Evolutionary conservation across 2,329 filamentous ascomycete species (phyloP).

Genomic region (Zopfia rhizophila): DNA sequence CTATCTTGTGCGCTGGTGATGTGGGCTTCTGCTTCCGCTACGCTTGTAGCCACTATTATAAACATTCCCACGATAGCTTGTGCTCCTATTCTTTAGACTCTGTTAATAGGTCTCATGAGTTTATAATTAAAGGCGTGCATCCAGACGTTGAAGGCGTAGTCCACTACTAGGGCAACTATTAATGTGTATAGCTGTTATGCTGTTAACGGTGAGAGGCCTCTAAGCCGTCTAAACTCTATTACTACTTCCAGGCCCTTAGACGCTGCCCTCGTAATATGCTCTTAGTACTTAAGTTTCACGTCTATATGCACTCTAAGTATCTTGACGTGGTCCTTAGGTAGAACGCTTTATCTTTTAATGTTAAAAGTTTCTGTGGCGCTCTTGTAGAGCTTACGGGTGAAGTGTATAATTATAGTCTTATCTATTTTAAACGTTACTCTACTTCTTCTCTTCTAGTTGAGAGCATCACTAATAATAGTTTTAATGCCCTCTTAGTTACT

Average conservation of each 20-base stretch:
- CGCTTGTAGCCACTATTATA: conserved; percentile 14
- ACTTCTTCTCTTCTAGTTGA: conserved; percentile 36
- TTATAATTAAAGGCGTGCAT: conserved; percentile 20
- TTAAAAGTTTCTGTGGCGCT: background rate
- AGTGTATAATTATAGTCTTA: conserved; percentile 48
- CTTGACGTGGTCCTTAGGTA: conserved; percentile 22
- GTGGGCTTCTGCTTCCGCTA: conserved; percentile 23
- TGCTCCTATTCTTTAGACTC: conserved; percentile 20
- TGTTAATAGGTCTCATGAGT: conserved; percentile 17
- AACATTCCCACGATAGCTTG: conserved; percentile 21
- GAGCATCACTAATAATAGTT: conserved; percentile 15
- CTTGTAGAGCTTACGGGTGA: conserved; percentile 31
- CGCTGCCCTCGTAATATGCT: conserved; percentile 23
- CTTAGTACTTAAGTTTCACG: conserved; percentile 22
- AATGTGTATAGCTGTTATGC: conserved; percentile 22
- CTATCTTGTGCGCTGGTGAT: conserved; percentile 20
- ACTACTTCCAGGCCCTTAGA: conserved; percentile 22
- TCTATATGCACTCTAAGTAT: conserved; percentile 25
- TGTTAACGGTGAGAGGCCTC: conserved; percentile 18
- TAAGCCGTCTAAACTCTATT: conserved; percentile 19
- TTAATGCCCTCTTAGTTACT: conserved; percentile 19
- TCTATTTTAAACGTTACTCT: conserved; percentile 44
- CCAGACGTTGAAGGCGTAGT: conserved; percentile 20
- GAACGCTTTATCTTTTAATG: conserved; percentile 17
- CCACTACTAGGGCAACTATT: conserved; percentile 16